These are phyloP conservation scores for Fomitopsis serialis DNA, from an alignment of 768 basidiomycete genomes.

Conservation along the genomic window DNA sequence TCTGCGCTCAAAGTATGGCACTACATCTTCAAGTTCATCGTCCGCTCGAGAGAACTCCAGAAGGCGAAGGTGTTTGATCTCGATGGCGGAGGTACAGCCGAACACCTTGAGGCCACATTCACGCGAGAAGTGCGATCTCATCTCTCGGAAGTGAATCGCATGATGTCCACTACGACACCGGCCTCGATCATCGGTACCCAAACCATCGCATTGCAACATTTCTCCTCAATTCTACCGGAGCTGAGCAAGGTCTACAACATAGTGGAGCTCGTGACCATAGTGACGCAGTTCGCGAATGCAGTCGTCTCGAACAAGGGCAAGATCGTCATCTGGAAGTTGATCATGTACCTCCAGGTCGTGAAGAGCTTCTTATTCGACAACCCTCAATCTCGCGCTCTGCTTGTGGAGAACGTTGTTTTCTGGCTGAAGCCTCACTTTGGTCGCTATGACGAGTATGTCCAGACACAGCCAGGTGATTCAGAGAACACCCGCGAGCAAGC, in stretches of 20 bases:
- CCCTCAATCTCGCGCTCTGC: conserved; percentile 64
- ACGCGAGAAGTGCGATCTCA: conserved; percentile 78
- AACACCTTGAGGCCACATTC: conserved; percentile 81
- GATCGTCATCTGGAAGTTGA: conserved; percentile 88
- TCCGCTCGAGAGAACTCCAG: conserved; percentile 84
- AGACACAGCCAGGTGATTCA: conserved; percentile 57
- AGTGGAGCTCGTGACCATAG: conserved; percentile 82
- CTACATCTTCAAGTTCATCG: conserved; percentile 92
- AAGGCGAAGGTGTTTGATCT: conserved; percentile 75
- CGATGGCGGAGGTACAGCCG: conserved; percentile 76
- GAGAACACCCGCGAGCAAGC: conserved; percentile 65
- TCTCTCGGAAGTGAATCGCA: conserved; percentile 73
- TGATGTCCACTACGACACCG: conserved; percentile 81
- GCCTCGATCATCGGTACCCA: conserved; percentile 94
- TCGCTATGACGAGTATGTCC: conserved; percentile 76
- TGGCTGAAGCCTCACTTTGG: conserved; percentile 98
- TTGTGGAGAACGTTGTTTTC: conserved; percentile 83
- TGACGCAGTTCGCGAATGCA: conserved; percentile 83
- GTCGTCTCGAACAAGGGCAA: conserved; percentile 75
- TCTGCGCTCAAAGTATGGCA: conserved; percentile 96
- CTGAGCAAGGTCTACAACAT: conserved; percentile 74
- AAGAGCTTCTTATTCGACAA: conserved; percentile 86
- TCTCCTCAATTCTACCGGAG: conserved; percentile 87
- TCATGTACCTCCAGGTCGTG: conserved; percentile 90
- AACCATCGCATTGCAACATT: conserved; percentile 89